Conservation (phyloP, 441 rosid genomes). For the Erodium texanum region DNA sequence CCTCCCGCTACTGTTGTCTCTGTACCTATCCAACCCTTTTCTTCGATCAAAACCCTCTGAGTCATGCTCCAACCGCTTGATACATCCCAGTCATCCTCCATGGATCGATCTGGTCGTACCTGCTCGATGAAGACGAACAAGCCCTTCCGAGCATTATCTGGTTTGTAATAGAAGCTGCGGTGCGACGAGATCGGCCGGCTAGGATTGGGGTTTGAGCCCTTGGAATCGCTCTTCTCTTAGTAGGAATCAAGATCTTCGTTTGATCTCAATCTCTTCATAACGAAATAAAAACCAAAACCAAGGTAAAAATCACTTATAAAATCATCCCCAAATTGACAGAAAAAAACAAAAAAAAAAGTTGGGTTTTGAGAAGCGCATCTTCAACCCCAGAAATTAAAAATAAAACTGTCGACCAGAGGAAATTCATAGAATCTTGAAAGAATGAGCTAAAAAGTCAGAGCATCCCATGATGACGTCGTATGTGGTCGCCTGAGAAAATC, state of each 20-base stretch:
- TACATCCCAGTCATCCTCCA: conserved; percentile 40
- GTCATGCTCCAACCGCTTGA: conserved; percentile 60
- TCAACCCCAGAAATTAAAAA: not conserved
- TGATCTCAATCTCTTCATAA: conserved; percentile 84
- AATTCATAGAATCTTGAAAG: not conserved
- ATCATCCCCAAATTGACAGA: not conserved
- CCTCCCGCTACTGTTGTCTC: conserved; percentile 25
- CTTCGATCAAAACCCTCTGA: conserved; percentile 55
- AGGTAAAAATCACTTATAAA: not conserved
- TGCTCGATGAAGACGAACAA: conserved; percentile 44
- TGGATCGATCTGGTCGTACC: conserved; percentile 58
- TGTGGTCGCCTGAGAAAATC: too few relatives aligned
- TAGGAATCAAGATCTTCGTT: conserved; percentile 70
- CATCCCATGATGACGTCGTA: not conserved
- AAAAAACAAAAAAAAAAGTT: not conserved
- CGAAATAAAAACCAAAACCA: conserved; percentile 1
- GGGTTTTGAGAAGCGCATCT: not conserved
- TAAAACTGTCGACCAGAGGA: not conserved
- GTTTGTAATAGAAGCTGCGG: conserved; percentile 55
- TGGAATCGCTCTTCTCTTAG: conserved; percentile 35
- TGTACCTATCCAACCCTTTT: conserved; percentile 40
- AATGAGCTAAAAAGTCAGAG: conserved; percentile 1
- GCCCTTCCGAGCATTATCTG: conserved; percentile 45
- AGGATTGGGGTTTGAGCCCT: conserved; percentile 32
- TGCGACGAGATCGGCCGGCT: conserved; percentile 45